Percentiles rank a stretch among this genome's conserved stretches.
These are phyloP conservation scores for Leishmania guyanensis DNA, from an alignment of 208 protist species.

Conservation along the genomic window DNA sequence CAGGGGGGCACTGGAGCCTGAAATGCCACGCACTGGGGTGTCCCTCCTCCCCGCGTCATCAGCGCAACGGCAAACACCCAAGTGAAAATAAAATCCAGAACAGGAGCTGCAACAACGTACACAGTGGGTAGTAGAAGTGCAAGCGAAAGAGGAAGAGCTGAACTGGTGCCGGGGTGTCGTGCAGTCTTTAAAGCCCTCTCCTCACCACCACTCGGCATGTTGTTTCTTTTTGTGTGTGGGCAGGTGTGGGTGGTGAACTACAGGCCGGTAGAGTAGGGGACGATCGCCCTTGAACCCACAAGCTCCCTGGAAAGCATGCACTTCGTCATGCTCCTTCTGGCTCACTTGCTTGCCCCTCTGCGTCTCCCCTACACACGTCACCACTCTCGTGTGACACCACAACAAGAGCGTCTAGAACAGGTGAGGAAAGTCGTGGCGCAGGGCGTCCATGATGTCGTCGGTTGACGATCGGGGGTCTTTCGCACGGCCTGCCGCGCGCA, in stretches of 20 bases:
- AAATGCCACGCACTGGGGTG: background rate
- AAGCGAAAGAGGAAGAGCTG: background rate
- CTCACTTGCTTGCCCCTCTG: background rate
- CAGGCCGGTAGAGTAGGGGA: background rate
- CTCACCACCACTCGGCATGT: background rate
- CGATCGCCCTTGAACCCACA: background rate
- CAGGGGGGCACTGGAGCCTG: background rate
- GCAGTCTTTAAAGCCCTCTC: background rate
- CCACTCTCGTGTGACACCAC: background rate
- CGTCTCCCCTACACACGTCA: background rate
- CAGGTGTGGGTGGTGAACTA: too few species aligned
- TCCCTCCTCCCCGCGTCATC: background rate
- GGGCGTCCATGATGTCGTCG: constrained; percentile 76
- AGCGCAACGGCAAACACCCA: background rate
- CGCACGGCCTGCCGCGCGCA: constrained; percentile 60
- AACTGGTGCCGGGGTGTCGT: background rate
- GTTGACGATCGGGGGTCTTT: constrained; percentile 64
- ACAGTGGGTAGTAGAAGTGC: background rate
- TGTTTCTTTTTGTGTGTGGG: too few species aligned
- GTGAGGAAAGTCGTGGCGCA: constrained; percentile 71
- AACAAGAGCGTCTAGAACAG: constrained; percentile 33
- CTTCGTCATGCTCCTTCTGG: background rate
- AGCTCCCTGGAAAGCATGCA: background rate
- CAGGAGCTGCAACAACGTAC: background rate
- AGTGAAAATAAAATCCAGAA: background rate